phyloP scores from a whole-genome alignment of 2,329 filamentous ascomycete species.

The Penicillium expansum region DNA sequence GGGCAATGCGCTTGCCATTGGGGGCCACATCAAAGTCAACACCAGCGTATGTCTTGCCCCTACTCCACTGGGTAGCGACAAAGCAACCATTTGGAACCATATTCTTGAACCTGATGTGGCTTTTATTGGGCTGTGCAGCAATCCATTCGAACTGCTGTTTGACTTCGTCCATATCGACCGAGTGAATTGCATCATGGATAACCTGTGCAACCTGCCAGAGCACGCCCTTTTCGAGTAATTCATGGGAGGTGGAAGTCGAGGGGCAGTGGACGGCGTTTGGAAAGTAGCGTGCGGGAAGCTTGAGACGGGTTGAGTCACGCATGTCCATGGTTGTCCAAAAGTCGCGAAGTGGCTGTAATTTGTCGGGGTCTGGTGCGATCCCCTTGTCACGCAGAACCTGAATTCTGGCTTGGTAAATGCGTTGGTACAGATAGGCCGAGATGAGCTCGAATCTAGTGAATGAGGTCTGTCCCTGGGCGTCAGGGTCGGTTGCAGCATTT shows the following conservation, averaged over 20 bases:
- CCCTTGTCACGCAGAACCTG: background rate
- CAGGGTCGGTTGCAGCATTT: background rate
- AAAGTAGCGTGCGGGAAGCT: slow-evolving; percentile 1
- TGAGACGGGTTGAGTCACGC: background rate
- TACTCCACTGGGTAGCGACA: background rate
- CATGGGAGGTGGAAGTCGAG: background rate
- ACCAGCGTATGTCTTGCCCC: background rate
- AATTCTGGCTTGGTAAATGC: background rate
- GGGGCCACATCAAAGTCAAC: background rate
- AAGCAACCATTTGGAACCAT: background rate
- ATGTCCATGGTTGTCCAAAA: slow-evolving; percentile 1
- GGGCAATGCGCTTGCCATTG: background rate
- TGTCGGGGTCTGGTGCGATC: background rate
- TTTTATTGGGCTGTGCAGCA: background rate
- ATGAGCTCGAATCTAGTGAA: slow-evolving; percentile 4
- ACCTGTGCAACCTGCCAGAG: background rate
- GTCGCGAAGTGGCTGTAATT: background rate
- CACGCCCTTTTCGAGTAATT: background rate
- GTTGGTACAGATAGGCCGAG: background rate
- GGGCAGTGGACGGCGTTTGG: background rate
- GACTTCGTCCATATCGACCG: background rate
- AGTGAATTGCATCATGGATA: background rate
- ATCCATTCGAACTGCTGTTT: slow-evolving; percentile 1
- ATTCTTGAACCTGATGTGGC: background rate
- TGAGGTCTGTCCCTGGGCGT: background rate